A percentile compares a stretch with the other conserved stretches of the same genome.
phyloP scores from a whole-genome alignment of 768 basidiomycete species.

The Phylloporus arenicola region DNA sequence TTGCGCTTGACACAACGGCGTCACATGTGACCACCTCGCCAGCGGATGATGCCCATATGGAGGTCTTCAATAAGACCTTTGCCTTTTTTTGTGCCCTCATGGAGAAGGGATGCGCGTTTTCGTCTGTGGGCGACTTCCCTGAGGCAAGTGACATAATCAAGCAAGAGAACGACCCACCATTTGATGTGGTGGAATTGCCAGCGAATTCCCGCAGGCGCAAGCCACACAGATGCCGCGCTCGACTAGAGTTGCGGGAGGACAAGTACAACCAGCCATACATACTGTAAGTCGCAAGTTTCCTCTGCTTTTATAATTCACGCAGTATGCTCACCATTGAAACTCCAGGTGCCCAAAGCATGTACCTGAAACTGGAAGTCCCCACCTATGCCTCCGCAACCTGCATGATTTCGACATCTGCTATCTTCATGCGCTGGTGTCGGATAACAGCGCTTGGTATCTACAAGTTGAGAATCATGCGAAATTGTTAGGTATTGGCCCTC shows the following conservation, averaged over 20 bases:
- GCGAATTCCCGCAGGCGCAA: not conserved
- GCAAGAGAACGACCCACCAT: not conserved
- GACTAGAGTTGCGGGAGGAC: not conserved
- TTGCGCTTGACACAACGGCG: no score
- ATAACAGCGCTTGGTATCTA: not conserved
- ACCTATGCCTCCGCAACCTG: slow-evolving; percentile 20
- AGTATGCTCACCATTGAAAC: not conserved
- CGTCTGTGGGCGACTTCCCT: not conserved
- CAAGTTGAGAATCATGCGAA: slow-evolving; percentile 2
- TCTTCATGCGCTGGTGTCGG: slow-evolving; percentile 15
- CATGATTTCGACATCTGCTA: slow-evolving; percentile 13
- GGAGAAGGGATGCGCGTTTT: slow-evolving; percentile 1
- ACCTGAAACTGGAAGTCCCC: not conserved
- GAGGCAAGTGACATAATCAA: not conserved
- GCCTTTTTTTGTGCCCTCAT: not conserved
- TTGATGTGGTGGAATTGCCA: not conserved
- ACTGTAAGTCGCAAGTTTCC: not conserved
- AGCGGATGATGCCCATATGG: not conserved
- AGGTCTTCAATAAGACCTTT: not conserved
- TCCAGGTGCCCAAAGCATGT: not conserved
- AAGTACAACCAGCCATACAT: not conserved
- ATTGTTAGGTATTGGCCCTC: slow-evolving; percentile 17
- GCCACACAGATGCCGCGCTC: not conserved
- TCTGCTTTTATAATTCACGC: no score
- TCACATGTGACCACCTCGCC: not conserved